A percentile compares a stretch with the other conserved stretches of the same genome.
phyloP scores from a whole-genome alignment of 1,284 basidiomycete genomes.

The Melampsora americana region DNA sequence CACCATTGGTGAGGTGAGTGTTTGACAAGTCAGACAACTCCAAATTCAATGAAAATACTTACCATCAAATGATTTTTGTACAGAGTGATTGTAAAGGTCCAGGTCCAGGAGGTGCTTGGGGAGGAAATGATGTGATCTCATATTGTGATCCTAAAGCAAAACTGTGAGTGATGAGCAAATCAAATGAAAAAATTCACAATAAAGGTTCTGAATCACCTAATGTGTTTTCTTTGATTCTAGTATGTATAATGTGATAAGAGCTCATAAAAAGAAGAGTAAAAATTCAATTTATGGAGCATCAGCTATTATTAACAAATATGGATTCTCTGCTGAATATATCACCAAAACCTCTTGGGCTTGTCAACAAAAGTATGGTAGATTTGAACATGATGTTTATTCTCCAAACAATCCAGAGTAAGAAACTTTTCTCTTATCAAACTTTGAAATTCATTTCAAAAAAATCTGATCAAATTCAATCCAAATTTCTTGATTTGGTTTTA shows the following conservation, averaged over 20 bases:
- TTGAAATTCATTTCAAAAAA: too few relatives aligned
- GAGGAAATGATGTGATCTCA: conserved; percentile 18
- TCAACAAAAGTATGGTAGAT: conserved; percentile 35
- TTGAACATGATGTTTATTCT: conserved; percentile 38
- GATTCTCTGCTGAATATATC: conserved; percentile 22
- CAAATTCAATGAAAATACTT: too few relatives aligned
- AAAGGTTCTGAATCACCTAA: background rate
- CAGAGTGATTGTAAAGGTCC: conserved; percentile 19
- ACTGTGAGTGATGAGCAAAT: conserved; percentile 10
- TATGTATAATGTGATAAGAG: conserved; percentile 30
- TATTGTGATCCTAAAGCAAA: conserved; percentile 30
- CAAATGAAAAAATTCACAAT: background rate
- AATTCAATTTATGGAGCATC: conserved; percentile 16
- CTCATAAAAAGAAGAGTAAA: conserved; percentile 33
- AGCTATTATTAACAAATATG: conserved; percentile 24
- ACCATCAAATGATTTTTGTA: background rate
- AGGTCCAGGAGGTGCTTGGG: conserved; percentile 25
- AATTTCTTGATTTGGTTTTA: background rate
- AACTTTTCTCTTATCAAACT: too few relatives aligned
- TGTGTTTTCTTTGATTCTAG: background rate
- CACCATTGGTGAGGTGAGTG: conserved; percentile 8
- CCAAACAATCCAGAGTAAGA: background rate
- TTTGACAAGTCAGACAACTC: too few relatives aligned
- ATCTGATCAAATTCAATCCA: too few relatives aligned
- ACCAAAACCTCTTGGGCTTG: conserved; percentile 22